Evolutionary conservation across 257 asterid species (phyloP), one percentile per base, ranked within the genome.

Genomic region (Fraxinus cuspidata): DNA sequence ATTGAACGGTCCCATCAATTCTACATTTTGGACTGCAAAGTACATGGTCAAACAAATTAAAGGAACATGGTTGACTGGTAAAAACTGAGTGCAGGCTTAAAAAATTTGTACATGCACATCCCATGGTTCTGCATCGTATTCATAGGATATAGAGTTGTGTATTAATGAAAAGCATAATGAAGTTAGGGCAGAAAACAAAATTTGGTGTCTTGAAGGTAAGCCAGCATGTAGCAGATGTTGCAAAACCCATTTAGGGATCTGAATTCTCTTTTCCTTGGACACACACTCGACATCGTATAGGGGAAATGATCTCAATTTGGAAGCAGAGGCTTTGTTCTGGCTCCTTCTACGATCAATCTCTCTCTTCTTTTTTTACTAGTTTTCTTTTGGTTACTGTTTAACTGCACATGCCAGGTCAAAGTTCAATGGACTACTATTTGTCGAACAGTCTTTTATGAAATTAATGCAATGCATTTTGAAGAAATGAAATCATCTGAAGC

Each of bases 391-490:
- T 47, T 47, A 47, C 21, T 47, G 6, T 16, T 47, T 16, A 47
- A 15, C 58, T 47, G n/a, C 21, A 47, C 58, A 1, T 47, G 21
- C 21, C 58, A 3, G 58, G 7, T 74, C 40, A 28, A 47, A 56
- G 28, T 71, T 38, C 74, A 75, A 31, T 53, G 37, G 56, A 69
- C 49, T 13, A 28, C 13, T 28, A 27, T 67, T 70, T 35, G 42
- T 31, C 74, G 42, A 70, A 32, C 58, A 35, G 51, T 65, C 47
- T 42, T 3, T 42, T 49, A 60, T 58, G 74, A 32, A 60, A 70
- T 74, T 49, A 15, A 44, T 67, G 44, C 29, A 40, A 23, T 60
- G 9, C 58, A 37, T 15, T 47, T 75, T 60, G 40, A 19, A 18
- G 34, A 29, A 44, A 47, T 13, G 42, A 58, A 9, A 56, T 29